Conservation (phyloP, 2,329 filamentous ascomycete genomes). For the Pseudogymnoascus sp. region DNA sequence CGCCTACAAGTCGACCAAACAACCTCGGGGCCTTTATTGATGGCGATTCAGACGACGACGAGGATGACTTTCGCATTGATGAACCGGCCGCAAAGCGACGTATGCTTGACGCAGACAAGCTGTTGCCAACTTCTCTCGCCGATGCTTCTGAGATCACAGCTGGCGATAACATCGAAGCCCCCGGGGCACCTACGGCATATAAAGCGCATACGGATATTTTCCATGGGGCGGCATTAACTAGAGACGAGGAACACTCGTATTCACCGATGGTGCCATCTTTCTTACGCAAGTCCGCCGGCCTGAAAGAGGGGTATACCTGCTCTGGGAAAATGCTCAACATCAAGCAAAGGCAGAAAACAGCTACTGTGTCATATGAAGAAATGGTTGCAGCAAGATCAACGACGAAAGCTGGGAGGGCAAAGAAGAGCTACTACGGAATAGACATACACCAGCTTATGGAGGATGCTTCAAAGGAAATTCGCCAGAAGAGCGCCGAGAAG, state of each 20-base stretch:
- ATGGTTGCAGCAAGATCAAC: conserved; percentile 61
- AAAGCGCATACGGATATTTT: neutral
- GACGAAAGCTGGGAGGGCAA: conserved; percentile 59
- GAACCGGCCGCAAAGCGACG: conserved; percentile 37
- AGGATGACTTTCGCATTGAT: conserved; percentile 14
- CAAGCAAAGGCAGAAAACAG: conserved; percentile 42
- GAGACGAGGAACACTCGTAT: neutral
- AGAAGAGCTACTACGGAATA: conserved; percentile 80
- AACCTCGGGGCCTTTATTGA: conserved; percentile 35
- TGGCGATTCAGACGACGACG: conserved; percentile 31
- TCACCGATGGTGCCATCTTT: neutral
- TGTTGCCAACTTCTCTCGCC: neutral
- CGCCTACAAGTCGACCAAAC: conserved; percentile 30
- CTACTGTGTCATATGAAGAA: conserved; percentile 51
- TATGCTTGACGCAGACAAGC: conserved; percentile 31
- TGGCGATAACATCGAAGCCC: neutral
- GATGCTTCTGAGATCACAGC: neutral
- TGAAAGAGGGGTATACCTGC: conserved; percentile 24
- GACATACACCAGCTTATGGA: conserved; percentile 80
- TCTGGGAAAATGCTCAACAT: conserved; percentile 49
- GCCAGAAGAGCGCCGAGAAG: conserved; percentile 32
- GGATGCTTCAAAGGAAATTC: conserved; percentile 49
- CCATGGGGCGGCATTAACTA: neutral
- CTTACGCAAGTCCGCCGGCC: neutral
- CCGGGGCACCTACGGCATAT: neutral